Conservation (phyloP, 805 yeast genomes). For the Hanseniaspora hatyaiensis region DNA sequence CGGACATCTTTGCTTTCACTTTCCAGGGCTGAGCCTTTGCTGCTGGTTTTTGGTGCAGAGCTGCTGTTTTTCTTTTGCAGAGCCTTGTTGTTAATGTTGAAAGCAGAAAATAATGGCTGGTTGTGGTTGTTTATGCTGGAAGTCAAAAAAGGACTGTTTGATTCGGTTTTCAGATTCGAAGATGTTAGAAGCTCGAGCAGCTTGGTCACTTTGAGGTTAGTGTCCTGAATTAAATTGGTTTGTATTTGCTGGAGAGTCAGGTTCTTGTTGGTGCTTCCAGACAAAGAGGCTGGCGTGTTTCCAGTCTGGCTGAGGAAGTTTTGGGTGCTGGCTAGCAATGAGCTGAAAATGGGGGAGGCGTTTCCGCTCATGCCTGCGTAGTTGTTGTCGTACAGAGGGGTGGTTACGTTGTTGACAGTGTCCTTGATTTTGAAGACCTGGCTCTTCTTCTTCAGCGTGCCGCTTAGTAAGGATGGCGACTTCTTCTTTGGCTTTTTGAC, state of each 20-base stretch:
- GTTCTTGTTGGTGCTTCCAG: neutral
- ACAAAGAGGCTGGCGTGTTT: no score
- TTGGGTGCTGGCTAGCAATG: no score
- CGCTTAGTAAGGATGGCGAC: no score
- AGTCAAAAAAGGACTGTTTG: neutral
- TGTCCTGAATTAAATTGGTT: constrained; percentile 10
- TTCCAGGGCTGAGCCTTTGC: neutral
- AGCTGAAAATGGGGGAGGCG: no score
- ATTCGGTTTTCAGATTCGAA: neutral
- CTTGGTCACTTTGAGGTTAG: constrained; percentile 13
- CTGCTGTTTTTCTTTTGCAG: neutral
- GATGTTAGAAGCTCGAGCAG: constrained; percentile 1
- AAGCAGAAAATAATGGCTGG: neutral
- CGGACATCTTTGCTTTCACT: neutral
- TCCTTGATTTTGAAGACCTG: constrained; percentile 5
- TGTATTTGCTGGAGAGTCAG: neutral
- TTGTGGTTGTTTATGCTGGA: constrained; percentile 1
- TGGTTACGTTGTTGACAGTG: constrained; percentile 1
- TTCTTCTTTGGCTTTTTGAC: neutral
- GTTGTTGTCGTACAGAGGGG: constrained; percentile 1
- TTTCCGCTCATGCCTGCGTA: neutral
- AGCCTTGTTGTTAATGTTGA: neutral
- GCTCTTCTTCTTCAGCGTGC: neutral
- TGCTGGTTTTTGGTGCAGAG: neutral
- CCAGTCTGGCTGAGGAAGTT: no score